These are phyloP conservation scores for Aristolochia contorta DNA, from an alignment of 164 flowering plant genomes.

Conservation along the genomic window DNA sequence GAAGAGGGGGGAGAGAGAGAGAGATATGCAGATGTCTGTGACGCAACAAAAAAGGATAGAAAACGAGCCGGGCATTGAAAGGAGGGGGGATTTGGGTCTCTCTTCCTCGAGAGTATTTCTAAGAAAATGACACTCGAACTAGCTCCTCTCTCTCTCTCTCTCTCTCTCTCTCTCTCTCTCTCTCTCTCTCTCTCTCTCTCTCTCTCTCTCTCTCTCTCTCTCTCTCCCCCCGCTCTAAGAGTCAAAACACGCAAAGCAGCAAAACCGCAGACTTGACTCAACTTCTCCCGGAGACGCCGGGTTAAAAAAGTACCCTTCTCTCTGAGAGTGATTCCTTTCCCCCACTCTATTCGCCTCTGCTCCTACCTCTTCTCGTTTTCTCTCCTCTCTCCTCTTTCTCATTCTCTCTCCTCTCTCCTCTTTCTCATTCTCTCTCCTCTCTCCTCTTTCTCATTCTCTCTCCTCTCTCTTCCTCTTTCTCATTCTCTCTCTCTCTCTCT, in stretches of 20 bases:
- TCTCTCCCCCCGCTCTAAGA: conserved; percentile 11
- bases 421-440: background rate
- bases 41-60: conserved; percentile 6
- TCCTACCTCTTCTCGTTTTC: background rate
- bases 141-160: conserved; percentile 20
- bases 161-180: conserved; percentile 19
- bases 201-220: conserved; percentile 19
- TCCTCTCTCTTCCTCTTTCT: background rate
- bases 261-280: conserved; percentile 22
- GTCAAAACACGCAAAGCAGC: conserved; percentile 32
- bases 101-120: conserved; percentile 48
- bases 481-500: background rate
- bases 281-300: conserved; percentile 59
- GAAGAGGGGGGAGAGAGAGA: conserved; percentile 6
- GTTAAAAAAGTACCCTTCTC: conserved; percentile 32
- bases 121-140: conserved; percentile 57
- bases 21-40: conserved; percentile 8
- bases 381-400: conserved; percentile 6
- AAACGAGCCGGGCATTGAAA: conserved; percentile 20
- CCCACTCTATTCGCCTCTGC: conserved; percentile 45
- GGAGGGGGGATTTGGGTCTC: conserved; percentile 23
- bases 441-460: background rate
- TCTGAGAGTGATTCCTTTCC: conserved; percentile 36
- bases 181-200: conserved; percentile 17
- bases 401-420: background rate